Evolutionary conservation across 2,329 filamentous ascomycete species (phyloP).

Genomic region (Keithomyces neogunnii): DNA sequence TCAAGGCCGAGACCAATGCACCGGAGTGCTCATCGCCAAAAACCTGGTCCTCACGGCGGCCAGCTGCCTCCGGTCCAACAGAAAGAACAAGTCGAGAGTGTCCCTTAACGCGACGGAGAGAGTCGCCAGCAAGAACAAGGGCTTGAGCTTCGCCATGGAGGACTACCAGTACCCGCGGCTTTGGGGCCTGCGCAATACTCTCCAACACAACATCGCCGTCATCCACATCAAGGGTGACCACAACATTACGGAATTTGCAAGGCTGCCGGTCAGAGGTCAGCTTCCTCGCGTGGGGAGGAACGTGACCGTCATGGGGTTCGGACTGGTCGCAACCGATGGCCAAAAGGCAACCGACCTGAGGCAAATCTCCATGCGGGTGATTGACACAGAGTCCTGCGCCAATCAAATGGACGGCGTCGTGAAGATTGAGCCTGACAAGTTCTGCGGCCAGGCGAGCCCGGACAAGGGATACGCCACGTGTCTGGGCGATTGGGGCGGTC

Average conservation of each 20-base stretch:
- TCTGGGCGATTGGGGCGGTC: not conserved
- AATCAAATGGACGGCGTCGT: not conserved
- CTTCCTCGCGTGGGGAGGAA: too few relatives aligned
- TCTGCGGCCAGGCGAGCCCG: not conserved
- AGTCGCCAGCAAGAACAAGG: too few relatives aligned
- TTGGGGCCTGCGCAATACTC: too few relatives aligned
- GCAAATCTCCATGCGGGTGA: not conserved
- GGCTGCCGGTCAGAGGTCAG: not conserved
- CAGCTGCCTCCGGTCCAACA: slow-evolving; percentile 1
- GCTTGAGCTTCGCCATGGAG: too few relatives aligned
- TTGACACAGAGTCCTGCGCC: not conserved
- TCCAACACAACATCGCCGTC: slow-evolving; percentile 1
- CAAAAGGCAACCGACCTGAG: too few relatives aligned
- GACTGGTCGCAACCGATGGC: too few relatives aligned
- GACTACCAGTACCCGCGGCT: too few relatives aligned
- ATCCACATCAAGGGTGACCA: not conserved
- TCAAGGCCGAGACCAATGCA: not conserved
- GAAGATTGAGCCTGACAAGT: not conserved
- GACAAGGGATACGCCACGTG: not conserved
- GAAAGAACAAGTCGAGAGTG: too few relatives aligned
- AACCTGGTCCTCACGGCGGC: slow-evolving; percentile 3
- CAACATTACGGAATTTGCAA: not conserved
- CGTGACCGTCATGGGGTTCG: too few relatives aligned
- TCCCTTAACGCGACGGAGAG: not conserved
- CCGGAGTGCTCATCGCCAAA: not conserved